Conservation (phyloP, 208 protist species). For the Leishmania major region DNA sequence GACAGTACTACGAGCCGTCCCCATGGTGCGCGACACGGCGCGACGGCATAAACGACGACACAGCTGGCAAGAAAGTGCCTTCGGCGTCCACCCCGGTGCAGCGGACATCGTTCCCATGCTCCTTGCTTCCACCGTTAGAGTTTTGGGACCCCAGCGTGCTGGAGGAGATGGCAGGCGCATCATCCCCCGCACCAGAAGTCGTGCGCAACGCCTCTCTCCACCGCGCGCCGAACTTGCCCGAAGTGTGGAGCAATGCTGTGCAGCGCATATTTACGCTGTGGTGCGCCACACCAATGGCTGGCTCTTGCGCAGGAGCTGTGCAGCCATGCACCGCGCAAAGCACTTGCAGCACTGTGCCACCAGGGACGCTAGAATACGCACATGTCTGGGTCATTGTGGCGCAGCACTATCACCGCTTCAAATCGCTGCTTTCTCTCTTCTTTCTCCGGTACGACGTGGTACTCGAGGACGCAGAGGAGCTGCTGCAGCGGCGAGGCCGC, state of each 20-base stretch:
- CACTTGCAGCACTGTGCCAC: neutral
- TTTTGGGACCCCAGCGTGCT: conserved; percentile 26
- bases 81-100: neutral
- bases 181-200: neutral
- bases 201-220: neutral
- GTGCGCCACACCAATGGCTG: conserved; percentile 6
- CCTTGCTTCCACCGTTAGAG: conserved; percentile 18
- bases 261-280: conserved; percentile 21
- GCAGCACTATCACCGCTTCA: conserved; percentile 64
- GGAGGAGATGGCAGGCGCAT: neutral
- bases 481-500: conserved; percentile 8
- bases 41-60: neutral
- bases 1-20: neutral
- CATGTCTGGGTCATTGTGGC: conserved; percentile 33
- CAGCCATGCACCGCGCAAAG: neutral
- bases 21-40: neutral
- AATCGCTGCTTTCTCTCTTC: conserved; percentile 47
- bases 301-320: neutral
- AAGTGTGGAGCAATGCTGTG: conserved; percentile 27
- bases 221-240: conserved; percentile 15
- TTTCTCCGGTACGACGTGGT: conserved; percentile 34
- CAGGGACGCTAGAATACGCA: conserved; percentile 6
- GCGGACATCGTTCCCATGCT: conserved; percentile 13
- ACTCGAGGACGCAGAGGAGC: conserved; percentile 28
- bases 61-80: neutral